Base-by-base conservation (phyloP, 768 basidiomycete genomes). In the Udeniomyces megalosporus region DNA sequence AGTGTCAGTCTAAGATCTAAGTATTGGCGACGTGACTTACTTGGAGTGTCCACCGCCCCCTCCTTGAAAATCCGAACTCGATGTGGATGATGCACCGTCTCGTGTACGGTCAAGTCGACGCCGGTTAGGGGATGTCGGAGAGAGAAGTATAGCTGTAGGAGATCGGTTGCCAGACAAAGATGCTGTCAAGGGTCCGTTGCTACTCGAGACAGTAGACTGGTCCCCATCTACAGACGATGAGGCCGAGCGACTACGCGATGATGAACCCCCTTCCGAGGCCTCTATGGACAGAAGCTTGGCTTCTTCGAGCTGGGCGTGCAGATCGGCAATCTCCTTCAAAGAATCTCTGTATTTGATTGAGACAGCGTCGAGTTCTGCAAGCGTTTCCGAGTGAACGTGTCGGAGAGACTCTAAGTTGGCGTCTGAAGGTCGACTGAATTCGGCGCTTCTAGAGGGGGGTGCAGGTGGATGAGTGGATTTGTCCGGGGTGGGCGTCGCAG, bases 221-320 rank as follows among this genome's bases (percentile, higher is more conserved):
- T n/a, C n/a, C n/a, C n/a, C n/a, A n/a, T n/a, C n/a, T n/a, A n/a
- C n/a, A n/a, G n/a, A n/a, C n/a, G n/a, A n/a, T n/a, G n/a, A n/a
- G n/a, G n/a, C n/a, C n/a, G n/a, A n/a, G n/a, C n/a, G n/a, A n/a
- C n/a, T n/a, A n/a, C n/a, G n/a, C n/a, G n/a, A n/a, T n/a, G n/a
- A n/a, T n/a, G n/a, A n/a, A n/a, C n/a, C n/a, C n/a, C n/a, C n/a
- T n/a, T n/a, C n/a, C n/a, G n/a, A n/a, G n/a, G 53, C 51, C 45
- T 49, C 53, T 11, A 38, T 38, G 17, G 34, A 26, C 20, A 57
- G 47, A 28, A 44, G 56, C n/a, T 84, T 88, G 8, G 82, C 80
- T 71, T 93, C 92, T 69, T 91, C 82, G 34, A 93, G 83, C 72
- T 95, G 89, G n/a, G 83, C 80, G 20, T 85, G 84, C 45, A 99